These are phyloP conservation scores for Peziza echinospora DNA, from an alignment of 495 filamentous ascomycete species.

Conservation along the genomic window DNA sequence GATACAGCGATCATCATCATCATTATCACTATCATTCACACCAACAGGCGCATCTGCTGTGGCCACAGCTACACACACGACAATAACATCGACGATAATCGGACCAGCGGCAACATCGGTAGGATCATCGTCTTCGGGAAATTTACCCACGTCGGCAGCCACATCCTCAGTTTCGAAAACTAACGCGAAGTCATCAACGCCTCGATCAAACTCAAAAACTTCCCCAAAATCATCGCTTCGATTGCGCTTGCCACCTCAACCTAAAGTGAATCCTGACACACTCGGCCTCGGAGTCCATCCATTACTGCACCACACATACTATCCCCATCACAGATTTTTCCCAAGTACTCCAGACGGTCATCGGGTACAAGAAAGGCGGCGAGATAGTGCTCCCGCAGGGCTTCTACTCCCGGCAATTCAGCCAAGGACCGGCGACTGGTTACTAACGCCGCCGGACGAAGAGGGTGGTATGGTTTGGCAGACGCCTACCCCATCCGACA, in stretches of 20 bases:
- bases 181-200: not conserved
- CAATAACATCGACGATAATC: not conserved
- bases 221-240: conserved; percentile 13
- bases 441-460: conserved; percentile 21
- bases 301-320: not conserved
- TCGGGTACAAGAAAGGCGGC: conserved; percentile 8
- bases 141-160: not conserved
- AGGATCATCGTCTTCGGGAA: not conserved
- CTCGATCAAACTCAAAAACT: conserved; percentile 1
- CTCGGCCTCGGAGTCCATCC: not conserved
- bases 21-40: not conserved
- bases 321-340: conserved; percentile 7
- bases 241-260: conserved; percentile 12
- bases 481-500: conserved; percentile 10
- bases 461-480: conserved; percentile 19
- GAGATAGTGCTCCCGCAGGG: conserved; percentile 15
- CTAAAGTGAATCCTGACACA: not conserved
- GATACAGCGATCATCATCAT: not conserved
- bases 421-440: conserved; percentile 15
- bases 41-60: not conserved
- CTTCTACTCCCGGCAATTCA: conserved; percentile 16
- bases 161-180: not conserved
- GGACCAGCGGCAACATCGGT: not conserved
- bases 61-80: not conserved
- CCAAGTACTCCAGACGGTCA: conserved; percentile 10